Conservation (phyloP, 805 yeast genomes). For the Candida incommunis region DNA sequence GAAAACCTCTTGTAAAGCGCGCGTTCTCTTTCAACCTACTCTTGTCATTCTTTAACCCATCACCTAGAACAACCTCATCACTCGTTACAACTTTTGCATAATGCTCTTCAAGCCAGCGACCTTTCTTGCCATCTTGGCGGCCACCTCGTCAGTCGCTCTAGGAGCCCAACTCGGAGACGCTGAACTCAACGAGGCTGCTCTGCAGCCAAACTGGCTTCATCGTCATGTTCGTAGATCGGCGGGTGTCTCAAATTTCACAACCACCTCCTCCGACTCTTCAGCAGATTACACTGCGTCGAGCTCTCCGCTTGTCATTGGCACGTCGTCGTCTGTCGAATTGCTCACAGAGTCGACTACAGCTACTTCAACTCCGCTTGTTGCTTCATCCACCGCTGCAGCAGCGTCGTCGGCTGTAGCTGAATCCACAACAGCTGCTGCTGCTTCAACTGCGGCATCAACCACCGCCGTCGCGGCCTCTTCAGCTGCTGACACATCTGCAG, state of each 20-base stretch:
- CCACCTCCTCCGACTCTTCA: not conserved
- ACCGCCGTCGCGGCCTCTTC: slow-evolving; percentile 6
- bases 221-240: not conserved
- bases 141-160: not conserved
- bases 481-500: slow-evolving; percentile 11
- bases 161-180: not conserved
- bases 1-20: too few relatives aligned
- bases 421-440: slow-evolving; percentile 58
- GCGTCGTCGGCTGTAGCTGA: slow-evolving; percentile 15
- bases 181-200: not conserved
- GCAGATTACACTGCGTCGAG: not conserved
- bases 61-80: not conserved
- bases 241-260: not conserved
- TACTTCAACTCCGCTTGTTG: slow-evolving; percentile 11
- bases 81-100: not conserved
- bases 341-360: not conserved
- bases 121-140: not conserved
- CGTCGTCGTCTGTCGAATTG: not conserved
- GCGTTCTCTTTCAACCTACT: not conserved
- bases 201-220: slow-evolving; percentile 1
- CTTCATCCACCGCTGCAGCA: not conserved
- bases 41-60: not conserved
- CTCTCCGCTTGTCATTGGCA: not conserved
- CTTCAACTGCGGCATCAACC: slow-evolving; percentile 30
- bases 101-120: not conserved